phyloP scores from a whole-genome alignment of 2,329 filamentous ascomycete genomes.

The Aspergillus arachidicola region DNA sequence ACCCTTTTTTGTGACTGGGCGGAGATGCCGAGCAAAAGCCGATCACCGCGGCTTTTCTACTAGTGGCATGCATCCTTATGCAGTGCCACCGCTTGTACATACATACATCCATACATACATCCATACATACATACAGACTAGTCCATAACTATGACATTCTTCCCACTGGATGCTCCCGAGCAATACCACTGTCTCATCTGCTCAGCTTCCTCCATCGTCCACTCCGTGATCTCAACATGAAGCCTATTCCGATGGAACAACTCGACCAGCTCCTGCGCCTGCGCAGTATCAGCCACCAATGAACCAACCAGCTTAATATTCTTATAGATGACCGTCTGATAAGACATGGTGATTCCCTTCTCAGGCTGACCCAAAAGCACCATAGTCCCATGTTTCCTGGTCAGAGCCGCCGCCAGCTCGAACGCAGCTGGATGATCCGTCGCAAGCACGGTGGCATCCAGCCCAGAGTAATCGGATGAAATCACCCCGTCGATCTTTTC shows the following conservation, averaged over 20 bases:
- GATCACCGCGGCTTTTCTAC: constrained; percentile 8
- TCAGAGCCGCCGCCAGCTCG: constrained; percentile 57
- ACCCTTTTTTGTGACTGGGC: neutral
- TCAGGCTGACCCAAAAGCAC: constrained; percentile 60
- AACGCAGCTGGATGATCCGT: constrained; percentile 56
- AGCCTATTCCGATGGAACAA: constrained; percentile 24
- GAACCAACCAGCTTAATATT: constrained; percentile 54
- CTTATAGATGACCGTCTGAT: constrained; percentile 48
- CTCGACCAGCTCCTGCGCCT: constrained; percentile 49
- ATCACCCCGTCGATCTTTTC: constrained; percentile 44
- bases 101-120: neutral
- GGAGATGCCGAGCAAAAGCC: constrained; percentile 5
- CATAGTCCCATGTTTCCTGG: constrained; percentile 61
- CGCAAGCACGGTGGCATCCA: constrained; percentile 56
- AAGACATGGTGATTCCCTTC: constrained; percentile 38
- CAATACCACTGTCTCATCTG: constrained; percentile 19
- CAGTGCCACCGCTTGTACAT: neutral
- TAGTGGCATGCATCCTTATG: neutral
- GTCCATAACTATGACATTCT: constrained; percentile 17
- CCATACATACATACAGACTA: neutral
- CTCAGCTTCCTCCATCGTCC: constrained; percentile 19
- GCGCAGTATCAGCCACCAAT: constrained; percentile 45
- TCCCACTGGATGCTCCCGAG: constrained; percentile 8
- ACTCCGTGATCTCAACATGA: constrained; percentile 15
- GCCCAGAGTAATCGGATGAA: constrained; percentile 46